phyloP scores from a whole-genome alignment of 164 flowering plant genomes.

The Vitis riparia region DNA sequence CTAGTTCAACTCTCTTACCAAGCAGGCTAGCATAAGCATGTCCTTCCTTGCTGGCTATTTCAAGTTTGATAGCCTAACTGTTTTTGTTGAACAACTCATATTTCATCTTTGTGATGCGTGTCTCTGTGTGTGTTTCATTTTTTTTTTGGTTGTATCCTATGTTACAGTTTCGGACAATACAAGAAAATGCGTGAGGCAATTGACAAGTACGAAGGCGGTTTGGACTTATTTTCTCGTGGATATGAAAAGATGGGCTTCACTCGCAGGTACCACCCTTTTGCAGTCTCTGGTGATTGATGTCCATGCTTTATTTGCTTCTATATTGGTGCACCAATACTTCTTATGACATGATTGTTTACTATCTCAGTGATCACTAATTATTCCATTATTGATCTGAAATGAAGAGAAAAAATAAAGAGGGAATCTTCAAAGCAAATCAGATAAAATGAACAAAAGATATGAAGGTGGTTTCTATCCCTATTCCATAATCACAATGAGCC shows the following conservation, averaged over 20 bases:
- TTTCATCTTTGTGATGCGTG: not conserved
- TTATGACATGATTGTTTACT: not conserved
- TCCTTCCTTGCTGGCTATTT: not conserved
- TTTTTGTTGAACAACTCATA: not conserved
- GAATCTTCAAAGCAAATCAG: too few species aligned
- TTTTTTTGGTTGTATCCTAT: too few species aligned
- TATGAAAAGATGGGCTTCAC: constrained; percentile 90
- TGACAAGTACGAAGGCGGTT: constrained; percentile 85
- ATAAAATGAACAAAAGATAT: too few species aligned
- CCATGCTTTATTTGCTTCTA: not conserved
- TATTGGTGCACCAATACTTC: not conserved
- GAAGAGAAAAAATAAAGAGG: too few species aligned
- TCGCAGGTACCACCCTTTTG: constrained; percentile 42
- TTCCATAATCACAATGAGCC: too few species aligned
- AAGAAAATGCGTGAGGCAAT: constrained; percentile 68
- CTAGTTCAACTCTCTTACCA: not conserved
- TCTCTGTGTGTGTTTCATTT: not conserved
- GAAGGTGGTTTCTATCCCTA: too few species aligned
- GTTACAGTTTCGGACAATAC: constrained; percentile 73
- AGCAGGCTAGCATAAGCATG: not conserved
- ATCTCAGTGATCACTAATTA: not conserved
- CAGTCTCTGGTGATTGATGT: not conserved
- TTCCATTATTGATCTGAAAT: too few species aligned
- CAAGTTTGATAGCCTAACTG: not conserved
- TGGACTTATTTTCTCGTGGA: constrained; percentile 91